Percentiles rank a stretch among this genome's conserved stretches.
Conservation (phyloP, 2,329 filamentous ascomycete species). For the Aspergillus quadricinctus region DNA sequence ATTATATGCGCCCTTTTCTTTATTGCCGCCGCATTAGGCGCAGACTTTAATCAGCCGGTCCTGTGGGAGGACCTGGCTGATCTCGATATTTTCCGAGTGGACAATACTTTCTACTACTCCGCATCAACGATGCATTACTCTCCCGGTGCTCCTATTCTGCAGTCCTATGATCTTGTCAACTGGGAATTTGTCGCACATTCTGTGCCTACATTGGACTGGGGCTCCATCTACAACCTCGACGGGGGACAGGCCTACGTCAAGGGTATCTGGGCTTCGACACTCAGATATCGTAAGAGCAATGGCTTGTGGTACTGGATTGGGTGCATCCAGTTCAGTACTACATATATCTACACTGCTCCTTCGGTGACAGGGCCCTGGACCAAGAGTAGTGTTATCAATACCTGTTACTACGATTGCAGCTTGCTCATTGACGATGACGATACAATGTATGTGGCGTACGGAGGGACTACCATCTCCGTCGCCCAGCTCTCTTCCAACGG, state of each 20-base stretch:
- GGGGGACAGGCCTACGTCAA: constrained; percentile 46
- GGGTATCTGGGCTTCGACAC: constrained; percentile 54
- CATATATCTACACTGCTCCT: constrained; percentile 51
- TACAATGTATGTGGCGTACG: constrained; percentile 56
- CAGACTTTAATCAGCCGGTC: constrained; percentile 34
- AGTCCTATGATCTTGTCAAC: constrained; percentile 53
- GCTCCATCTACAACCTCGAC: constrained; percentile 47
- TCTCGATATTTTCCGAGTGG: constrained; percentile 50
- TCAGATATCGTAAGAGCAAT: constrained; percentile 49
- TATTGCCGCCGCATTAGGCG: background rate
- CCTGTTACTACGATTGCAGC: constrained; percentile 56
- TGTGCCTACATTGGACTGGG: constrained; percentile 45
- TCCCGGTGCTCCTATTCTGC: constrained; percentile 53
- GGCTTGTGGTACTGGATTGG: constrained; percentile 56
- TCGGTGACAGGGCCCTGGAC: constrained; percentile 44
- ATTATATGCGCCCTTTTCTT: background rate
- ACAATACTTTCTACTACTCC: constrained; percentile 51
- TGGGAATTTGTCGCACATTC: constrained; percentile 47
- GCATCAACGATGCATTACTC: constrained; percentile 56
- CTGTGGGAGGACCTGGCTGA: constrained; percentile 55
- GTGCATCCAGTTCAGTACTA: constrained; percentile 49
- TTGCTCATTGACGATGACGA: constrained; percentile 58
- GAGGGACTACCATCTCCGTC: constrained; percentile 46
- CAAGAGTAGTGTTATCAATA: constrained; percentile 32
- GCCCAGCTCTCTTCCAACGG: constrained; percentile 51